Evolutionary conservation across 805 yeast genomes (phyloP).

Genomic region (Wickerhamiella australiensis): DNA sequence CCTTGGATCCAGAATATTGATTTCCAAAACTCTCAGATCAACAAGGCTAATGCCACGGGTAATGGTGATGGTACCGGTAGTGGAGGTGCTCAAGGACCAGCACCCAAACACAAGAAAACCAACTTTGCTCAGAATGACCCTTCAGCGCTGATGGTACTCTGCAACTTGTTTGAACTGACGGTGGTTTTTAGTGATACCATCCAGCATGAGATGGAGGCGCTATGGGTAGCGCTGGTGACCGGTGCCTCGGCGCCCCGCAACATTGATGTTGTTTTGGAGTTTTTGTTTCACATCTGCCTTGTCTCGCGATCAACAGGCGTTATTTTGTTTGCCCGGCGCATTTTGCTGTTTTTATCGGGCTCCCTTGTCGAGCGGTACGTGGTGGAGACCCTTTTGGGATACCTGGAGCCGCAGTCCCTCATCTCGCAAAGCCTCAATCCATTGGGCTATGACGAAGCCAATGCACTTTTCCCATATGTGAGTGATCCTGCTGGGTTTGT

Average conservation of each 20-base stretch:
- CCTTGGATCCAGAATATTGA: slow-evolving; percentile 91
- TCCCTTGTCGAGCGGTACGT: slow-evolving; percentile 44
- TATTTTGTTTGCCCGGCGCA: slow-evolving; percentile 69
- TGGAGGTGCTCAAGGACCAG: background rate
- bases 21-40: slow-evolving; percentile 34
- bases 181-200: slow-evolving; percentile 60
- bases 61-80: background rate
- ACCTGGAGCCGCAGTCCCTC: slow-evolving; percentile 76
- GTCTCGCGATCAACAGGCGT: slow-evolving; percentile 58
- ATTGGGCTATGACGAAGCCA: slow-evolving; percentile 28
- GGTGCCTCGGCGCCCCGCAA: slow-evolving; percentile 50
- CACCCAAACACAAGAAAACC: slow-evolving; percentile 21
- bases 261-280: slow-evolving; percentile 59
- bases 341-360: slow-evolving; percentile 53
- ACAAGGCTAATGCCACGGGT: background rate
- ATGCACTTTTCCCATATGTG: slow-evolving; percentile 51
- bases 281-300: slow-evolving; percentile 53
- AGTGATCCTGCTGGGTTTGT: slow-evolving; percentile 49
- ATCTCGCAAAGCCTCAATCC: slow-evolving; percentile 51
- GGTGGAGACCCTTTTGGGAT: slow-evolving; percentile 48
- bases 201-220: slow-evolving; percentile 80
- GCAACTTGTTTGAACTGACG: slow-evolving; percentile 74
- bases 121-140: slow-evolving; percentile 9
- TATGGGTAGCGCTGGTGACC: slow-evolving; percentile 90
- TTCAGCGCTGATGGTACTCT: slow-evolving; percentile 47